Evolutionary conservation across 2,329 filamentous ascomycete genomes (phyloP).

Genomic region (Periconia sp.): DNA sequence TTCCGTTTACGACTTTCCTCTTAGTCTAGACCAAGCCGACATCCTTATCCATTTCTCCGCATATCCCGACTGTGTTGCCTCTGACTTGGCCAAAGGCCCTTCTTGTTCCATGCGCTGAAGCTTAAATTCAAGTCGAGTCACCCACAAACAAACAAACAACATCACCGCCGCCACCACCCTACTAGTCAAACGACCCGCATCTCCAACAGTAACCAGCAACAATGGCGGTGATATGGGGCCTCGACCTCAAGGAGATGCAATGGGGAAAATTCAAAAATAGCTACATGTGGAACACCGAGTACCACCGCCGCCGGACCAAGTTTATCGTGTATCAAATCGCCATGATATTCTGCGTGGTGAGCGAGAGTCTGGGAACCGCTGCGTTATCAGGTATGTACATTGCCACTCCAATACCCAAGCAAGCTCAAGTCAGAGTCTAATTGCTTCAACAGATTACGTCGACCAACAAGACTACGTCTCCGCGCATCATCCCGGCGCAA

Average conservation of each 20-base stretch:
- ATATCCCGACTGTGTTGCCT: background rate
- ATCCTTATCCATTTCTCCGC: background rate
- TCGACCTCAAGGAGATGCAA: slow-evolving; percentile 59
- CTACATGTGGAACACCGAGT: slow-evolving; percentile 59
- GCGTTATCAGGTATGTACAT: slow-evolving; percentile 52
- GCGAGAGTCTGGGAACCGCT: slow-evolving; percentile 59
- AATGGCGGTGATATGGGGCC: slow-evolving; percentile 57
- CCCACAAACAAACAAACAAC: background rate
- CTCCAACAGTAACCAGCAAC: background rate
- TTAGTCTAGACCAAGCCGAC: background rate
- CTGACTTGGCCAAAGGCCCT: background rate
- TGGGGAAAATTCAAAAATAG: slow-evolving; percentile 60
- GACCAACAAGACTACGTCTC: slow-evolving; percentile 55
- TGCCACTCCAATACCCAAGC: background rate
- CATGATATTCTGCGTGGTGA: slow-evolving; percentile 60
- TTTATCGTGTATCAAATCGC: slow-evolving; percentile 63
- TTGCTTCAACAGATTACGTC: slow-evolving; percentile 50
- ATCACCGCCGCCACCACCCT: background rate
- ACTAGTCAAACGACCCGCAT: too few relatives aligned
- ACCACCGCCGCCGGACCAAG: slow-evolving; percentile 59
- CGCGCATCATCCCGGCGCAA: slow-evolving; percentile 40
- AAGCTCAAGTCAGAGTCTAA: background rate
- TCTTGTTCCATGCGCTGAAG: too few relatives aligned
- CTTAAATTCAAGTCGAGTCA: background rate
- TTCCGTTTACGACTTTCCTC: too few relatives aligned